phyloP scores from a whole-genome alignment of 78 protist species.

The Dictyostelium firmibasis region DNA sequence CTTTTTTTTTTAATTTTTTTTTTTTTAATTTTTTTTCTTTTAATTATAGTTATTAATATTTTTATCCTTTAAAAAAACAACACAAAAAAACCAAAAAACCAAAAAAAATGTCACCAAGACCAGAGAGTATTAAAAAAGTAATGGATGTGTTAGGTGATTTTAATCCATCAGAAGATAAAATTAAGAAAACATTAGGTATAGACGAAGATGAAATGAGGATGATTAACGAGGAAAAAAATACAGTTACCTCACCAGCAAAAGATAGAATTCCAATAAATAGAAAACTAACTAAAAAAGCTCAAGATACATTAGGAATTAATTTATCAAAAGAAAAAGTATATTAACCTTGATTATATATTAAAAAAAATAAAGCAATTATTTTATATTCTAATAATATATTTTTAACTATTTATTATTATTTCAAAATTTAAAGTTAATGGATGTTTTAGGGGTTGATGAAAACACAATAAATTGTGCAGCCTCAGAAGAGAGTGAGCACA shows the following conservation, averaged over 20 bases:
- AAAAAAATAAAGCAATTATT: not conserved
- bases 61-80: too few species aligned
- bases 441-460: slow-evolving; percentile 74
- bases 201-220: slow-evolving; percentile 50
- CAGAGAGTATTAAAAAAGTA: slow-evolving; percentile 63
- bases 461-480: slow-evolving; percentile 57
- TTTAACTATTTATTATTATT: not conserved
- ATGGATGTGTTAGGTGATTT: slow-evolving; percentile 69
- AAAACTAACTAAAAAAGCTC: slow-evolving; percentile 69
- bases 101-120: slow-evolving; percentile 64
- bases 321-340: slow-evolving; percentile 69
- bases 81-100: not conserved
- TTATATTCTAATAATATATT: not conserved
- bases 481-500: slow-evolving; percentile 38
- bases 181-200: slow-evolving; percentile 65
- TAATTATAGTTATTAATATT: too few species aligned
- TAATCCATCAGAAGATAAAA: slow-evolving; percentile 68
- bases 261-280: slow-evolving; percentile 71
- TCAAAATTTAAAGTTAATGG: slow-evolving; percentile 28
- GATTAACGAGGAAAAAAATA: slow-evolving; percentile 26
- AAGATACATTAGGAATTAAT: slow-evolving; percentile 55
- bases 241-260: slow-evolving; percentile 4
- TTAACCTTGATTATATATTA: too few species aligned
- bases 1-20: too few species aligned
- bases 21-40: too few species aligned